phyloP scores from a whole-genome alignment of 2,329 filamentous ascomycete genomes.

The Byssoonygena ceratinophila region DNA sequence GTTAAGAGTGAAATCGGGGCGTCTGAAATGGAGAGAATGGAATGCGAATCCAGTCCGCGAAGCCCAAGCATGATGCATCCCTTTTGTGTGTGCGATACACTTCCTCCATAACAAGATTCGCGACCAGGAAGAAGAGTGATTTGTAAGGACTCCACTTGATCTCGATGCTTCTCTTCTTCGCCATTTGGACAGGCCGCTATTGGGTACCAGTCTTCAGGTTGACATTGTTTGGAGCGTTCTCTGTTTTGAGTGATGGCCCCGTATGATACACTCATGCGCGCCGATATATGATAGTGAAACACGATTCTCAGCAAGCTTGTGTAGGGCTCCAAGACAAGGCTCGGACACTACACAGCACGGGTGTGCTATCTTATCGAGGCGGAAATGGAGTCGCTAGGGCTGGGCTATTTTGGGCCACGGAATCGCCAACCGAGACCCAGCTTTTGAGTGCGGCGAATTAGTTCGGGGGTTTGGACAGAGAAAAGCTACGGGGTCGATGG shows the following conservation, averaged over 20 bases:
- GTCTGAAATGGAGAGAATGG: background rate
- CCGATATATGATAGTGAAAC: background rate
- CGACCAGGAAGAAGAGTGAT: background rate
- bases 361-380: background rate
- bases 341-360: background rate
- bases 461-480: background rate
- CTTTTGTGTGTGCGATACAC: no score
- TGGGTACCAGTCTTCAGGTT: background rate
- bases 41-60: background rate
- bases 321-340: background rate
- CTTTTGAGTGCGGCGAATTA: background rate
- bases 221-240: background rate
- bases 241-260: background rate
- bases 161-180: background rate
- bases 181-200: background rate
- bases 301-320: background rate
- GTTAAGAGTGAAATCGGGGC: background rate
- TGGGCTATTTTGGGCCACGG: background rate
- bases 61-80: background rate
- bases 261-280: background rate
- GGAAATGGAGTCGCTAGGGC: background rate
- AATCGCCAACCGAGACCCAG: background rate
- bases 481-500: background rate
- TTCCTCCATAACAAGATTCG: background rate
- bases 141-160: background rate